Conservation (phyloP, 1,139 yeast species). For the Magnusiomyces suaveolens region DNA sequence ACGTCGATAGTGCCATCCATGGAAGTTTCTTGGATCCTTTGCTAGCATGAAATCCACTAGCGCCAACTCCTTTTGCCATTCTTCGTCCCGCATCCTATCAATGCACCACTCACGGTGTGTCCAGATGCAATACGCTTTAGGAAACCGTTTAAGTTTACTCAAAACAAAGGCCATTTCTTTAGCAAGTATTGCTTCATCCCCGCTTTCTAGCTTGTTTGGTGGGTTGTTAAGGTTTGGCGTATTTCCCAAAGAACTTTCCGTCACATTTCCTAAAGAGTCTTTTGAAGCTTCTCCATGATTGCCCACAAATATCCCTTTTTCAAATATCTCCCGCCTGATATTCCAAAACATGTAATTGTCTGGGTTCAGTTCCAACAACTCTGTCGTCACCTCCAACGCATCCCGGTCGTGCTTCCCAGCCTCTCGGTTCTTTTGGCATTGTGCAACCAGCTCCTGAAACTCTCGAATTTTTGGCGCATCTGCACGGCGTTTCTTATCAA, state of each 20-base stretch:
- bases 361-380: slow-evolving; percentile 58
- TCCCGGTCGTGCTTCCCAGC: slow-evolving; percentile 31
- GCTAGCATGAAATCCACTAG: slow-evolving; percentile 60
- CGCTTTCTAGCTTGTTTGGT: slow-evolving; percentile 8
- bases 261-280: slow-evolving; percentile 7
- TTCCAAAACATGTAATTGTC: slow-evolving; percentile 91
- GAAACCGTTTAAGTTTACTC: slow-evolving; percentile 51
- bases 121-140: slow-evolving; percentile 97
- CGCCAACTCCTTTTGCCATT: slow-evolving; percentile 62
- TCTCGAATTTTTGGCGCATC: slow-evolving; percentile 51
- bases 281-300: no score
- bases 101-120: slow-evolving; percentile 84
- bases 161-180: slow-evolving; percentile 56
- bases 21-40: slow-evolving; percentile 75
- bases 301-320: slow-evolving; percentile 31
- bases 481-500: slow-evolving; percentile 31
- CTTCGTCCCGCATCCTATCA: slow-evolving; percentile 42
- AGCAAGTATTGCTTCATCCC: slow-evolving; percentile 28
- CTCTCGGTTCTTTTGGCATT: slow-evolving; percentile 32
- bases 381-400: slow-evolving; percentile 46
- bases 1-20: slow-evolving; percentile 93
- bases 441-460: slow-evolving; percentile 42
- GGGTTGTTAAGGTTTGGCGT: background rate
- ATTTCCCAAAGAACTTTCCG: background rate
- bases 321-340: slow-evolving; percentile 64